Conservation (phyloP, 208 protist genomes). For the Leishmania amazonensis region DNA sequence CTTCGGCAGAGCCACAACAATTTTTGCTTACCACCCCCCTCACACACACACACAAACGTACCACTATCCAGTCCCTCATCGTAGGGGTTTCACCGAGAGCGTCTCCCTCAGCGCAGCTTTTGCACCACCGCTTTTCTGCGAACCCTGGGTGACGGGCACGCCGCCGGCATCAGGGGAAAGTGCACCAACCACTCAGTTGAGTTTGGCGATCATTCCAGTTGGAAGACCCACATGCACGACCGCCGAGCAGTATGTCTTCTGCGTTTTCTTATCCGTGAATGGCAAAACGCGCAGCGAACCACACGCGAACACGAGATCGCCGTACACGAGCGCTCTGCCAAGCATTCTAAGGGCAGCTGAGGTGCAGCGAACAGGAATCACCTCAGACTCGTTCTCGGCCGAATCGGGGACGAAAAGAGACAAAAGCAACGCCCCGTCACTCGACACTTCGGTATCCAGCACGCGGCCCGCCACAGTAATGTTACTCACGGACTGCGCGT, state of each 20-base stretch:
- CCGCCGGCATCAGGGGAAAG: not conserved
- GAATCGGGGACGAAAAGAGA: constrained; percentile 54
- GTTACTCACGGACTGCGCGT: constrained; percentile 78
- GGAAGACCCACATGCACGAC: constrained; percentile 59
- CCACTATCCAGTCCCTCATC: too few relatives aligned
- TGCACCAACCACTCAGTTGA: constrained; percentile 4
- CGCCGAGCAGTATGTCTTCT: constrained; percentile 58
- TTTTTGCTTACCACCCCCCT: not conserved
- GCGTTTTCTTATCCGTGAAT: constrained; percentile 47
- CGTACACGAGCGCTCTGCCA: constrained; percentile 25
- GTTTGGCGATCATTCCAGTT: constrained; percentile 21
- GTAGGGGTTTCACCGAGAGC: not conserved
- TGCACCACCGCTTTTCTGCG: not conserved
- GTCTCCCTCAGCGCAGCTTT: not conserved
- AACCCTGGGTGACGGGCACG: not conserved
- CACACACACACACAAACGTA: not conserved
- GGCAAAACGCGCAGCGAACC: constrained; percentile 68
- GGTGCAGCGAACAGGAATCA: constrained; percentile 63
- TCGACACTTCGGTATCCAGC: constrained; percentile 38
- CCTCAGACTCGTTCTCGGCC: constrained; percentile 38
- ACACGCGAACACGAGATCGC: constrained; percentile 60
- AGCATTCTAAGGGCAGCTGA: constrained; percentile 16
- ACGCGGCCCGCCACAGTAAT: constrained; percentile 58
- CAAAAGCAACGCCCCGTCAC: constrained; percentile 42
- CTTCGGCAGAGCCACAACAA: not conserved